Evolutionary conservation across 139 green algal species (phyloP).

Genomic region (Deuterostichococcus epilithicus): DNA sequence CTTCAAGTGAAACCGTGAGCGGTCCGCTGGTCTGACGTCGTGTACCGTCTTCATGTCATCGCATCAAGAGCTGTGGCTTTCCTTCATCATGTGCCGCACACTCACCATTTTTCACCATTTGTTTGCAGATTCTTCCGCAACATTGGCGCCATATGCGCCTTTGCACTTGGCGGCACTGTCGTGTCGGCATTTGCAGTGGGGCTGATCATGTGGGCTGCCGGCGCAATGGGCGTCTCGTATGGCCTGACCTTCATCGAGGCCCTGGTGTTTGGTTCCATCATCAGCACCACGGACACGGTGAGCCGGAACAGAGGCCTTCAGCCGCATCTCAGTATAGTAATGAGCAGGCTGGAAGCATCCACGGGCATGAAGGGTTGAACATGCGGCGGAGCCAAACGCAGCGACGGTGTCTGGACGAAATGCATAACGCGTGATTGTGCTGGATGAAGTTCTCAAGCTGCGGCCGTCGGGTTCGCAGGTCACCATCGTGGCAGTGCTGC

Average conservation of each 20-base stretch:
- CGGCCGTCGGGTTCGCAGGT: no score
- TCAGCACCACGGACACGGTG: slow-evolving; percentile 57
- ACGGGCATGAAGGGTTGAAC: no score
- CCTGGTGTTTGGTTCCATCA: slow-evolving; percentile 50
- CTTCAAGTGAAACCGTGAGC: slow-evolving; percentile 42
- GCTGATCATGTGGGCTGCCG: slow-evolving; percentile 25
- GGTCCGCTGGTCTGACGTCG: not conserved
- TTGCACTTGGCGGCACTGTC: slow-evolving; percentile 48
- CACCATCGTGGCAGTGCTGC: slow-evolving; percentile 53
- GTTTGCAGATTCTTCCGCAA: slow-evolving; percentile 48
- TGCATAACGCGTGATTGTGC: no score
- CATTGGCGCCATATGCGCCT: slow-evolving; percentile 37
- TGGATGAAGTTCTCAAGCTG: no score
- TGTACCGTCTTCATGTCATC: not conserved
- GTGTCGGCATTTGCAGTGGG: slow-evolving; percentile 35
- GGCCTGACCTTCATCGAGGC: slow-evolving; percentile 34
- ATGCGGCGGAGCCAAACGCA: no score
- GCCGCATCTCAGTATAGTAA: no score
- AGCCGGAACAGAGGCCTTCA: no score
- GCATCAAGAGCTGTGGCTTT: no score
- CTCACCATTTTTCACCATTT: no score
- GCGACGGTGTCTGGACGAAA: no score
- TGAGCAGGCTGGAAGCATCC: no score
- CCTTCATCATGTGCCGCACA: no score
- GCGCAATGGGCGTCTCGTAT: slow-evolving; percentile 31